phyloP scores from a whole-genome alignment of 108 stramenopile species.

The Pseudonitzschia multistriata region DNA sequence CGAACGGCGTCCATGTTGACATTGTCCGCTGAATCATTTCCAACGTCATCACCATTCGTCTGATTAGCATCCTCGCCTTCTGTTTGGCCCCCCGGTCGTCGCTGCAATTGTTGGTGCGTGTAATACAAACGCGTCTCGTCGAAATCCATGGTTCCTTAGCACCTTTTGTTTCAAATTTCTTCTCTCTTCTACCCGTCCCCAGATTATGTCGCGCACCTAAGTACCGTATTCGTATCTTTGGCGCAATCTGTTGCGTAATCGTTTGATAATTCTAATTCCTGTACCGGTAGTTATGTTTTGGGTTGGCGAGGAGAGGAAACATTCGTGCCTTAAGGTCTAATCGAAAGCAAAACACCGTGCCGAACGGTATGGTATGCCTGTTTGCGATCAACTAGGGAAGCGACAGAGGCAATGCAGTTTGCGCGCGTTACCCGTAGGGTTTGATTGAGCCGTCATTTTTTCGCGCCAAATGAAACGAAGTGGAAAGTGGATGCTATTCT shows the following conservation, averaged over 20 bases:
- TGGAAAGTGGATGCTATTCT: no score
- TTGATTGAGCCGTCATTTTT: conserved; percentile 5
- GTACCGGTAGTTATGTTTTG: no score
- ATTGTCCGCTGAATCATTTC: conserved; percentile 3
- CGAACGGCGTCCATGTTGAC: conserved; percentile 60
- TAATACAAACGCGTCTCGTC: conserved; percentile 81
- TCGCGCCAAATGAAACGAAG: conserved; percentile 6
- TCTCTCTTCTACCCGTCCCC: not conserved
- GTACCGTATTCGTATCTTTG: no score
- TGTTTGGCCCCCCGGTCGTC: not conserved
- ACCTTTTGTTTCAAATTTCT: not conserved
- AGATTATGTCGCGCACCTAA: not conserved
- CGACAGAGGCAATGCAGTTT: no score
- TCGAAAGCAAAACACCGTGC: no score
- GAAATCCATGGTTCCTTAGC: conserved; percentile 62
- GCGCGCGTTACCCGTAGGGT: no score
- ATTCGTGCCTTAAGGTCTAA: no score
- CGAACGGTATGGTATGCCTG: no score
- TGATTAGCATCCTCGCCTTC: conserved; percentile 8
- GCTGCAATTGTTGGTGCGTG: conserved; percentile 82
- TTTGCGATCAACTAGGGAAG: no score
- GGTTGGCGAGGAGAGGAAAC: no score
- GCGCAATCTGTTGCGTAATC: no score
- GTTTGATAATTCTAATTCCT: no score
- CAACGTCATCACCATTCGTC: conserved; percentile 6